Evolutionary conservation across 108 stramenopile species (phyloP), one percentile per base, ranked within the genome.

Genomic region (Skeletonema costatum): DNA sequence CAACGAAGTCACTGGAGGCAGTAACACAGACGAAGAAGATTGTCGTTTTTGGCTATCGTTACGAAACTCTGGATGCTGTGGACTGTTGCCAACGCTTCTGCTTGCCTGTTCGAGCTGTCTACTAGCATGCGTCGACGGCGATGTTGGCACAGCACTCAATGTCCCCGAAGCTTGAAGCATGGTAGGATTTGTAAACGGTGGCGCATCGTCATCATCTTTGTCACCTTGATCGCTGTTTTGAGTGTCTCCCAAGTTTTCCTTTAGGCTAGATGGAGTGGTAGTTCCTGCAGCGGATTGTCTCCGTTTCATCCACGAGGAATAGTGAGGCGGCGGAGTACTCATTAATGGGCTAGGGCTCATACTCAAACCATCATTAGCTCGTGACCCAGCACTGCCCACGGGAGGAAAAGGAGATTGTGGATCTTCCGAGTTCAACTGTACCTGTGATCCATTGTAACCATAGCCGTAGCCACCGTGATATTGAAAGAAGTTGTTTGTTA

Each of bases 401-500:
- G 42, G 64, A 31, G 31, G 66, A 31, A 41, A 36, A 4, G 72
- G 38, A 10, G 73, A 51, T 25, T 32, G 56, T 19, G 66, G 65
- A 2, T 62, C 36, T 33, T 70, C 58, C 21, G 30, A 12, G 19
- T 41, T 48, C 12, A 53, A 35, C 30, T 75, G 67, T 19, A 76
- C 36, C 39, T 83, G 60, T 32, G 78, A 68, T 30, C 78, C 78
- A 75, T 75, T 79, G 50, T 80, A 83, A 31, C 82, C 82, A 36
- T 83, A 80, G 9, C 78, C 82, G n/a, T 83, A 79, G 36, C 77
- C 78, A 5, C 70, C 69, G 33, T 82, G 81, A 53, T 68, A 32
- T 16, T 80, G 78, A 38, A 73, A 67, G 50, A 80, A 62, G 35
- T 80, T 60, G 32, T 19, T 51, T 46, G 59, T 42, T n/a, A 4